Percentiles rank a stretch among this genome's conserved stretches.
phyloP scores from a whole-genome alignment of 805 yeast species.

The Metschnikowia bowlesiae region DNA sequence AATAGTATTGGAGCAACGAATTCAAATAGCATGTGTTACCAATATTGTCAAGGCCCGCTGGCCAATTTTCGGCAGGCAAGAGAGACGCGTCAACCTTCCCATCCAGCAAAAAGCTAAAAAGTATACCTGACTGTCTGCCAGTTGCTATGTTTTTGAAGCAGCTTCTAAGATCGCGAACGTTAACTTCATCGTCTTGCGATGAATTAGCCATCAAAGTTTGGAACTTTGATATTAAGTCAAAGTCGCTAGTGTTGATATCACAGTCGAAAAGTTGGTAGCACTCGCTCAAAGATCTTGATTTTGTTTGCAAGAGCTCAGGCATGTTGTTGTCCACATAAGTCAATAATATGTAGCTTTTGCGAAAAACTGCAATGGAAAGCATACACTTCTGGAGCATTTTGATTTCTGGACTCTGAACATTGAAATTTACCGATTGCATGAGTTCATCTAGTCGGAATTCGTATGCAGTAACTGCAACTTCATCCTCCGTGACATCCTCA shows the following conservation, averaged over 20 bases:
- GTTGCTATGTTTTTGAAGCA: constrained; percentile 56
- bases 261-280: constrained; percentile 51
- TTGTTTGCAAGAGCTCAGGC: constrained; percentile 24
- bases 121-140: constrained; percentile 49
- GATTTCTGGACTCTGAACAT: constrained; percentile 32
- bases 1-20: constrained; percentile 85
- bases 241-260: constrained; percentile 50
- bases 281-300: constrained; percentile 17
- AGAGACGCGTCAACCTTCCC: constrained; percentile 62
- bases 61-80: constrained; percentile 64
- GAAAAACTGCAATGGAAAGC: constrained; percentile 53
- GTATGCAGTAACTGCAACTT: constrained; percentile 70
- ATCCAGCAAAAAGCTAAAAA: constrained; percentile 51
- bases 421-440: constrained; percentile 26
- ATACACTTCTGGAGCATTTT: constrained; percentile 49
- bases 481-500: constrained; percentile 48
- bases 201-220: constrained; percentile 31
- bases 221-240: constrained; percentile 49
- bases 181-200: constrained; percentile 28
- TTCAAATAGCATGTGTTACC: constrained; percentile 91
- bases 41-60: constrained; percentile 88
- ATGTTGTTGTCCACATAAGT: constrained; percentile 47
- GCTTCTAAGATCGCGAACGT: constrained; percentile 52
- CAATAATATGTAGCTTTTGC: constrained; percentile 56
- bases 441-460: constrained; percentile 58